phyloP scores from a whole-genome alignment of 352 stramenopile genomes.

The Thraustochytrium striatum region DNA sequence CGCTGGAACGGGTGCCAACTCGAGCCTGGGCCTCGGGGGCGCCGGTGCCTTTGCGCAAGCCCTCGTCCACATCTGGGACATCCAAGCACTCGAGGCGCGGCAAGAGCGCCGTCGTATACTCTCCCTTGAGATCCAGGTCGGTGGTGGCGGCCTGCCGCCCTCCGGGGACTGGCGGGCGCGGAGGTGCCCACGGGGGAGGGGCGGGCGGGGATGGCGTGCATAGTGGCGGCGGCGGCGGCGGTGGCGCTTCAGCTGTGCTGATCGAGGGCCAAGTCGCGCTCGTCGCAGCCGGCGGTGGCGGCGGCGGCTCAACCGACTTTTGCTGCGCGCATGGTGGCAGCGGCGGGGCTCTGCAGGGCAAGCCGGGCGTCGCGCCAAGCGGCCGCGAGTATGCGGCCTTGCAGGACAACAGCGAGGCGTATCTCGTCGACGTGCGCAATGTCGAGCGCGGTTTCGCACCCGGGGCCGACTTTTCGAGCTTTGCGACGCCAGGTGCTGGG shows the following conservation, averaged over 20 bases:
- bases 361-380: background rate
- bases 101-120: background rate
- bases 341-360: background rate
- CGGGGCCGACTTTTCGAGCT: background rate
- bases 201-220: background rate
- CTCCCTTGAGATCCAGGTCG: background rate
- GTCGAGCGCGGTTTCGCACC: background rate
- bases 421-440: background rate
- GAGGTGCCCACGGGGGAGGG: constrained; percentile 14
- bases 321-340: constrained; percentile 20
- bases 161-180: background rate
- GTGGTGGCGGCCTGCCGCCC: background rate
- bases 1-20: background rate
- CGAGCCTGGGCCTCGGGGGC: background rate
- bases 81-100: background rate
- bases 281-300: constrained; percentile 1
- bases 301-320: constrained; percentile 5
- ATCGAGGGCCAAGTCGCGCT: background rate
- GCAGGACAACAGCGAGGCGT: background rate
- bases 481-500: background rate
- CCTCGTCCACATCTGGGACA: background rate
- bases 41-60: constrained; percentile 18
- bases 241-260: background rate
- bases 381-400: background rate
- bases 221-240: constrained; percentile 6